Evolutionary conservation across 805 yeast genomes (phyloP), one percentile per base, ranked within the genome.

Genomic region (Torulaspora franciscae): DNA sequence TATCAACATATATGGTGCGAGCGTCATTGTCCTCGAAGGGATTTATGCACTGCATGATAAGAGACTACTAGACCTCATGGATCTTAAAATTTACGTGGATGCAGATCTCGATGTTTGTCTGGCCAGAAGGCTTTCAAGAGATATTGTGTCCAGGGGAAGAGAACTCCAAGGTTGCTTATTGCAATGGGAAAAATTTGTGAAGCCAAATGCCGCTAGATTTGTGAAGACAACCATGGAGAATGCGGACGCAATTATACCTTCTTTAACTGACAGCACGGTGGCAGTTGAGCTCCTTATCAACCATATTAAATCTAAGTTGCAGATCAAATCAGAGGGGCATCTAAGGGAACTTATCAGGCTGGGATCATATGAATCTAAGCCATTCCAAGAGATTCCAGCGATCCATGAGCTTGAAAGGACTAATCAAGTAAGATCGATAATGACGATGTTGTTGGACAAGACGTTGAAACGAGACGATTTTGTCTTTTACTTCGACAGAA

Each of bases 41-140:
- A 80, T 93, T 3, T 87, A 85, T 61, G 88, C 96, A 0, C 65
- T 93, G 35, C 80, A 82, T 49, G 88, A 84, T 60, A 72, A 74
- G 37, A 74, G 89, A 33, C 65, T 93, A 13, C 66, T 83, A 43
- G 83, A 77, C 9, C 58, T 89, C 57, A 84, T 90, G 83, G 95
- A 91, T 57, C 72, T 88, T 47, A 91, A 85, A 64, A 78, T 91
- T 14, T 93, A 80, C 62, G 97, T 93, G 3, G 97, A 91, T 55
- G 93, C 97, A 2, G 98, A 90, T 58, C 71, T 89, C 54, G 99
- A 93, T 61, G 77, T 91, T 11, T 93, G 99, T 65, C 72, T 93
- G 55, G 90, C 96, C 4, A 74, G 99, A 57, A 73, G 99, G 56
- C 69, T 93, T 35, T 79, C 86, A 3, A 73, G 99, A 58, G 99